A percentile compares a stretch with the other conserved stretches of the same genome.
Evolutionary conservation across 306 rosid genomes (phyloP).

Genomic region (Corylus avellana): DNA sequence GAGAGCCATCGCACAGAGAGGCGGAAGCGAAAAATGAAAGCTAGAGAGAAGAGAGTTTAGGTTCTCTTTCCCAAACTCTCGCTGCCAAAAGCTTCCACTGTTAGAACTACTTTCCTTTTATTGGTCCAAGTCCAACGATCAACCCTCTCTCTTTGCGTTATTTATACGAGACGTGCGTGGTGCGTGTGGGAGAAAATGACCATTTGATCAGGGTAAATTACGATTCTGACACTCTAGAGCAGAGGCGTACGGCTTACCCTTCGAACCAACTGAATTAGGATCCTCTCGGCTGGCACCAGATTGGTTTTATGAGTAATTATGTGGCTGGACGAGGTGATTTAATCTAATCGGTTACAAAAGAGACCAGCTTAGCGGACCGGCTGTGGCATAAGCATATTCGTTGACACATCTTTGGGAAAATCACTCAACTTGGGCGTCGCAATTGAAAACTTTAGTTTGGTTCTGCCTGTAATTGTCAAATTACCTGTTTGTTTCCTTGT

Average conservation of each 20-base stretch:
- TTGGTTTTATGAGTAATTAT: background rate
- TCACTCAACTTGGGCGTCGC: background rate
- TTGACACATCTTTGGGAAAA: background rate
- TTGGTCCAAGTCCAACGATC: conserved; percentile 16
- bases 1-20: conserved; percentile 49
- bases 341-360: background rate
- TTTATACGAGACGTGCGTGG: background rate
- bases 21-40: conserved; percentile 30
- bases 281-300: background rate
- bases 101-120: conserved; percentile 5
- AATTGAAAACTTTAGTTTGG: background rate
- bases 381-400: background rate
- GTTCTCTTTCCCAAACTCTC: conserved; percentile 35
- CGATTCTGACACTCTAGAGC: conserved; percentile 9
- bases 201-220: background rate
- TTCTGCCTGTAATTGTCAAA: background rate
- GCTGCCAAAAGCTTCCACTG: conserved; percentile 27
- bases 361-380: background rate
- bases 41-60: conserved; percentile 24
- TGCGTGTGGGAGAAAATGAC: conserved; percentile 1
- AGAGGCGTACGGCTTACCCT: too few relatives aligned
- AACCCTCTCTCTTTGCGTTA: conserved; percentile 8
- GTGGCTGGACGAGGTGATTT: background rate
- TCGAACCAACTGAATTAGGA: too few relatives aligned
- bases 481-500: background rate